Percentiles rank a stretch among this genome's conserved stretches.
phyloP scores from a whole-genome alignment of 2,329 filamentous ascomycete species.

The Fusarium annulatum region DNA sequence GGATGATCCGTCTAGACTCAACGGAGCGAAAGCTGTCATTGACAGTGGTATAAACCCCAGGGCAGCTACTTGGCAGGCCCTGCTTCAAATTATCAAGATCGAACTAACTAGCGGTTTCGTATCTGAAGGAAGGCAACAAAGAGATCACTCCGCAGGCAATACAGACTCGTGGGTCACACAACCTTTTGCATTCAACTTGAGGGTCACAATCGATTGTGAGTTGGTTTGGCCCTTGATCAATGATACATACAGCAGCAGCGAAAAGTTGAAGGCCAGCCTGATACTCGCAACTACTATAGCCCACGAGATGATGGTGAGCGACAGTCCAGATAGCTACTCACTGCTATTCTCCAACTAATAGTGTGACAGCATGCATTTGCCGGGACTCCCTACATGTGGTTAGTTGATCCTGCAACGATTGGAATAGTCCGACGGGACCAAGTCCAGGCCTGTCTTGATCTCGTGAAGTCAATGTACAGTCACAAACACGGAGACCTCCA shows the following conservation, averaged over 20 bases:
- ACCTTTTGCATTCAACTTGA: not conserved
- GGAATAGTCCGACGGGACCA: conserved; percentile 20
- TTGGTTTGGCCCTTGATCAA: conserved; percentile 43
- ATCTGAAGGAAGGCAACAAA: not conserved
- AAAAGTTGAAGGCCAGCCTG: conserved; percentile 41
- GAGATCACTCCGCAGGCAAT: not conserved
- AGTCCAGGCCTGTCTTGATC: conserved; percentile 14
- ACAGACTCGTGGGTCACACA: not conserved
- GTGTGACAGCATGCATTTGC: conserved; percentile 34
- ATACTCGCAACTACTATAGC: conserved; percentile 37
- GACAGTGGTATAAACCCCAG: not conserved
- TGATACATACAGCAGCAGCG: conserved; percentile 36
- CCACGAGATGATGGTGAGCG: conserved; percentile 47
- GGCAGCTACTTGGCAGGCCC: not conserved
- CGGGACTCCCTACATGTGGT: conserved; percentile 22
- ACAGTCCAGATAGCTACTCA: not conserved
- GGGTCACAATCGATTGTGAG: conserved; percentile 29
- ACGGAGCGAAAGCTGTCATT: conserved; percentile 3
- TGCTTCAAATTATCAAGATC: conserved; percentile 13
- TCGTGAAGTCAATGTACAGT: conserved; percentile 20
- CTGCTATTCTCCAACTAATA: conserved; percentile 1
- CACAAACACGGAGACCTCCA: not conserved
- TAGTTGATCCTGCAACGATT: conserved; percentile 20
- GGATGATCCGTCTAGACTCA: not conserved
- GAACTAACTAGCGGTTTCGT: conserved; percentile 29